Evolutionary conservation across 495 filamentous ascomycete species (phyloP).

Genomic region (Letharia lupina): DNA sequence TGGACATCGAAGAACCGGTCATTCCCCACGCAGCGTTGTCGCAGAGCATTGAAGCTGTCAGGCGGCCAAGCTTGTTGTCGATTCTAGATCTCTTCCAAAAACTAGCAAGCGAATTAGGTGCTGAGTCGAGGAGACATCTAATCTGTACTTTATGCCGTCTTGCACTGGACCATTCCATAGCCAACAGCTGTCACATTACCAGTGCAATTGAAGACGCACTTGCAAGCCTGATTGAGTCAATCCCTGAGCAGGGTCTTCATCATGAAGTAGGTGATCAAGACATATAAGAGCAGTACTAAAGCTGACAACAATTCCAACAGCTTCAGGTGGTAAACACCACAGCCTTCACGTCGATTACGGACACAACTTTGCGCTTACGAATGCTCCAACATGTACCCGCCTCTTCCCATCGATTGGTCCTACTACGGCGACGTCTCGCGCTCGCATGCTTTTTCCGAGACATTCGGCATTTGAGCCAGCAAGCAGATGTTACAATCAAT

Average conservation of each 20-base stretch:
- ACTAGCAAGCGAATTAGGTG: constrained; percentile 33
- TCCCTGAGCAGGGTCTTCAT: constrained; percentile 29
- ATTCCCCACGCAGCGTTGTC: constrained; percentile 7
- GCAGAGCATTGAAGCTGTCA: constrained; percentile 3
- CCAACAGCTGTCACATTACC: constrained; percentile 34
- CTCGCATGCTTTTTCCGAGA: constrained; percentile 58
- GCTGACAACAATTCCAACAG: constrained; percentile 34
- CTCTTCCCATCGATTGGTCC: constrained; percentile 44
- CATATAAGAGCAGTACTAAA: constrained; percentile 1
- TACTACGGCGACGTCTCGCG: constrained; percentile 65
- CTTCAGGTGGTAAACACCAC: constrained; percentile 45
- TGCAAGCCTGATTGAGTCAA: constrained; percentile 33
- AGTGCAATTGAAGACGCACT: constrained; percentile 42
- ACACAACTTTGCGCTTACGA: constrained; percentile 47
- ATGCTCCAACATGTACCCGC: constrained; percentile 53
- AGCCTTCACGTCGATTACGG: constrained; percentile 42
- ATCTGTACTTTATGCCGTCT: constrained; percentile 41
- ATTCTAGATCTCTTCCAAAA: constrained; percentile 32
- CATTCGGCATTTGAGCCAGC: constrained; percentile 35
- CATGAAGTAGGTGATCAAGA: constrained; percentile 28
- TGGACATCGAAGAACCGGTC: constrained; percentile 16
- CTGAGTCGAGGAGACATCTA: constrained; percentile 17
- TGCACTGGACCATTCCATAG: constrained; percentile 47
- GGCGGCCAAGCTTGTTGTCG: constrained; percentile 25
- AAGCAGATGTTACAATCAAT: constrained; percentile 39